Percentiles rank a stretch among this genome's conserved stretches.
phyloP scores from a whole-genome alignment of 306 rosid species.

The Alnus glutinosa region DNA sequence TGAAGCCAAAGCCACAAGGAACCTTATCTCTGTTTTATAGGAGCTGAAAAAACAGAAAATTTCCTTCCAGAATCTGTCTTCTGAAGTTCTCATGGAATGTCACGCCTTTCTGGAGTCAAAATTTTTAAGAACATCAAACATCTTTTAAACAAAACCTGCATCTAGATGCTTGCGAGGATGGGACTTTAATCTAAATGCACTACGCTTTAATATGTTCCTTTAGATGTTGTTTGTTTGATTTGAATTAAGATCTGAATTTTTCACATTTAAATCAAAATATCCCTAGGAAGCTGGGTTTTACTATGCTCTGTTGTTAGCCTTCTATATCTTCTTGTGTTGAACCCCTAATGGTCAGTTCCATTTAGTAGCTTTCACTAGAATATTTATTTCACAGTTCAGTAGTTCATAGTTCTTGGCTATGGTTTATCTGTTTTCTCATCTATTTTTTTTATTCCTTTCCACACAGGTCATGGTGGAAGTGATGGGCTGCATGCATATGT shows the following conservation, averaged over 20 bases:
- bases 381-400: not conserved
- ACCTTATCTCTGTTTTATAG: slow-evolving; percentile 6
- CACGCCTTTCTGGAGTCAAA: slow-evolving; percentile 3
- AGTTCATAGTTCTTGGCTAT: not conserved
- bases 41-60: not conserved
- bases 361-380: not conserved
- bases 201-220: slow-evolving; percentile 7
- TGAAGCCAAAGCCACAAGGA: slow-evolving; percentile 9
- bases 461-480: slow-evolving; percentile 97
- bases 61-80: not conserved
- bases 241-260: slow-evolving; percentile 4
- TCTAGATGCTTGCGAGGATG: slow-evolving; percentile 2
- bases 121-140: not conserved
- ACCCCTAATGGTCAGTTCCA: not conserved
- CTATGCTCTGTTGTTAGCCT: not conserved
- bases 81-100: not conserved
- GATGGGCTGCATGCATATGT: slow-evolving; percentile 94
- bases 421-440: no score
- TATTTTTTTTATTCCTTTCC: no score
- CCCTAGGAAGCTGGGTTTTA: not conserved
- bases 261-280: not conserved
- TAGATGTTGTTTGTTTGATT: slow-evolving; percentile 7
- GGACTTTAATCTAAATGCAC: not conserved
- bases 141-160: not conserved
- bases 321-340: not conserved